These are phyloP conservation scores for Xylariales sp. DNA, from an alignment of 2,329 filamentous ascomycete species.

Conservation along the genomic window DNA sequence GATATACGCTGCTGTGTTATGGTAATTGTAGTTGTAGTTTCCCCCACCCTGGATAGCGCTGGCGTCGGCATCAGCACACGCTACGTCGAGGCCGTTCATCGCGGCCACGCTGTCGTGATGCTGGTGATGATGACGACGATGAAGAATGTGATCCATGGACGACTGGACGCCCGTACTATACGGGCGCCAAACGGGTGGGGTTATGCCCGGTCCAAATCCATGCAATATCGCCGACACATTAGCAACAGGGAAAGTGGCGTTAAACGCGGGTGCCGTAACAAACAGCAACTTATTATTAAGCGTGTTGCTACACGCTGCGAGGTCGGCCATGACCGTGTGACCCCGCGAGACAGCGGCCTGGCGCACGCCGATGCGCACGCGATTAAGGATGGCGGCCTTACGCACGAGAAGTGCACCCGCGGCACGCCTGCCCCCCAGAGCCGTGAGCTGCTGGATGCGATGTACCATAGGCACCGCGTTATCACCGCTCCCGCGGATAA, in stretches of 20 bases:
- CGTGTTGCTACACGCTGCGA: constrained; percentile 51
- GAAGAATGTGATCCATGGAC: constrained; percentile 7
- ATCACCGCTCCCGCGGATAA: constrained; percentile 68
- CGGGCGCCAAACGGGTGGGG: constrained; percentile 45
- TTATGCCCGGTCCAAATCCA: background rate
- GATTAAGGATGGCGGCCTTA: constrained; percentile 74
- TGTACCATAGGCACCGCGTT: constrained; percentile 45
- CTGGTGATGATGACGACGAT: constrained; percentile 2
- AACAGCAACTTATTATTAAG: constrained; percentile 52
- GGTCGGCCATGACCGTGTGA: constrained; percentile 49
- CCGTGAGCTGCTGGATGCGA: constrained; percentile 62
- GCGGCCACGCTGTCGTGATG: background rate
- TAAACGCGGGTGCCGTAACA: constrained; percentile 43
- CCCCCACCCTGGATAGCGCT: background rate
- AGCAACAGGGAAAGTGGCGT: constrained; percentile 9
- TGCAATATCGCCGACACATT: background rate
- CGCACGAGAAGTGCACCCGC: constrained; percentile 61
- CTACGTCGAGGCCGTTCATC: background rate
- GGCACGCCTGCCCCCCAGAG: constrained; percentile 55
- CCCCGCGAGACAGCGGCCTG: constrained; percentile 51
- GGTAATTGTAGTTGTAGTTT: background rate
- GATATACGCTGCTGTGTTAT: background rate
- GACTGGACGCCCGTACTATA: constrained; percentile 43
- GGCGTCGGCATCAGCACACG: background rate
- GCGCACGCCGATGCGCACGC: constrained; percentile 62